phyloP scores from a whole-genome alignment of 176 grass and related monocot species.

The Eremochloa ophiuroides region DNA sequence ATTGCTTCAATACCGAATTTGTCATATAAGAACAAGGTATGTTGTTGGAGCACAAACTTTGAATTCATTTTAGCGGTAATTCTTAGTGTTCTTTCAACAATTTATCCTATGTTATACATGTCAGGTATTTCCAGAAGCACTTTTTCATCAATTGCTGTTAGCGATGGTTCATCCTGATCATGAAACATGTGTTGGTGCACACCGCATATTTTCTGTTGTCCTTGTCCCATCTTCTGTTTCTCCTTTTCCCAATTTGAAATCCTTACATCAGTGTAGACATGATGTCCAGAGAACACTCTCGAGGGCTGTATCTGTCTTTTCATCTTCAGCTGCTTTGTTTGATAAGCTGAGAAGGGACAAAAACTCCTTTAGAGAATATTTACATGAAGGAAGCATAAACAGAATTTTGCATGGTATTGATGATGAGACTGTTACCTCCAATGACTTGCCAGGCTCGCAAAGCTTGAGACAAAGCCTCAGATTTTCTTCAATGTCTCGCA shows the following conservation, averaged over 20 bases:
- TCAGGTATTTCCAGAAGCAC: constrained; percentile 94
- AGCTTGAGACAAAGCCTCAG: constrained; percentile 9
- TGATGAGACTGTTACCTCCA: constrained; percentile 21
- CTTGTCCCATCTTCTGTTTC: constrained; percentile 92
- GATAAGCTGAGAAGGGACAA: constrained; percentile 85
- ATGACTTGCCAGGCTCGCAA: neutral
- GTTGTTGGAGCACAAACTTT: neutral
- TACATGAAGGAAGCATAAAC: constrained; percentile 48
- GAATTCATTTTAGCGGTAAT: neutral
- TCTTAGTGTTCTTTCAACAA: neutral
- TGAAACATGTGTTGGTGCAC: constrained; percentile 77
- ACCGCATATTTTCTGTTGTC: constrained; percentile 98
- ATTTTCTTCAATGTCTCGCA: constrained; percentile 44
- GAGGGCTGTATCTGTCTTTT: constrained; percentile 95
- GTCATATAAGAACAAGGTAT: constrained; percentile 87
- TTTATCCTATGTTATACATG: constrained; percentile 21
- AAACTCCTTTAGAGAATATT: constrained; percentile 36
- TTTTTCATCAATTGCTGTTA: constrained; percentile 96
- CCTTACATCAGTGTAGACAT: constrained; percentile 33
- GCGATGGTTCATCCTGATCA: constrained; percentile 94
- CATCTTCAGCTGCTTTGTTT: constrained; percentile 98
- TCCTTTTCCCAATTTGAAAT: constrained; percentile 37
- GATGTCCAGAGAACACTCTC: constrained; percentile 95
- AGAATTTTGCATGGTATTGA: constrained; percentile 36
- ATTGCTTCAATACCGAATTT: constrained; percentile 94